Evolutionary conservation across 495 filamentous ascomycete genomes (phyloP), one percentile per base, ranked within the genome.

Genomic region (Hypoxylon trugodes): DNA sequence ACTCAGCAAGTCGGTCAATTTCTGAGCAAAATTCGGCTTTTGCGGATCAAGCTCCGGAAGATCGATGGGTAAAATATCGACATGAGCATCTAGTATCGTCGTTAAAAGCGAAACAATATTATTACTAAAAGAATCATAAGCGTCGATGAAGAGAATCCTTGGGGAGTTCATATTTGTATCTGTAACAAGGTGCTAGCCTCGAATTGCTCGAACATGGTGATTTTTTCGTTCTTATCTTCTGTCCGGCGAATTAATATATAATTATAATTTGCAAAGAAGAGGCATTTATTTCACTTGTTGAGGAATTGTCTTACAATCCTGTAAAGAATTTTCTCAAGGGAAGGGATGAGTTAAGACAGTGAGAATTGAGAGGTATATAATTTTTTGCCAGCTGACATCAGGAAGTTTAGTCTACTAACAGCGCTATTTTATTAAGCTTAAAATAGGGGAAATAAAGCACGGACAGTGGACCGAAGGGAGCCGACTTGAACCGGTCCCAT

Each of bases 41-140:
- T 52, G 7, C 1, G 72, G 69, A 13, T 61, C 21, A 2, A 77
- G 64, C 16, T 74, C 70, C 5, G 74, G 82, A 4, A 80, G 73
- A 67, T 95, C 91, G 63, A 93, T 93, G 52, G 84, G 85, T 57
- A 96, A 81, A 9, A 87, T 82, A 5, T 84, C 86, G 42, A 97
- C 88, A 18, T 86, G 77, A 21, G 83, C 90, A 43, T 77, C 73
- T 7, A 92, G 77, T 12, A 79, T 78, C 6, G 88, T 85, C 59
- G 86, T 79, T 13, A 97, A 81, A 64, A 95, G 86, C 12, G 88
- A 82, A 38, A 93, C 84, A 58, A 97, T 93, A 79, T 97, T 97
- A 76, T 96, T 90, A 37, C 93, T 88, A 78, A 97, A 97, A 49
- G 93, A 97, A 76, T 97, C 95, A 69, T 96, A 96, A 48, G 93